Evolutionary conservation across 306 rosid species (phyloP), one percentile per base, ranked within the genome.

Genomic region (Lithocarpus polystachyus): DNA sequence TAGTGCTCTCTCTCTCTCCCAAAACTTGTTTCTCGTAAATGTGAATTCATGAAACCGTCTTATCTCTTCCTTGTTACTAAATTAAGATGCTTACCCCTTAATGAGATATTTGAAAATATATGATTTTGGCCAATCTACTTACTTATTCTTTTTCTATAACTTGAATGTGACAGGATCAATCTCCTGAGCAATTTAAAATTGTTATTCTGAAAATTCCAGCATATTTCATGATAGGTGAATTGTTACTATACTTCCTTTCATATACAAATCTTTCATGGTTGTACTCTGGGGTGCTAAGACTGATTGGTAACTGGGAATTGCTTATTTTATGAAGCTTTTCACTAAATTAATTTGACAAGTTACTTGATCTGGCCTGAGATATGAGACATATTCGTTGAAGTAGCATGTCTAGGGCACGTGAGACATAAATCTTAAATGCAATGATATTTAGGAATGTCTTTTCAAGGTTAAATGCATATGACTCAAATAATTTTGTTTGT

Each of bases 111-210:
- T 31, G 35, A 45, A 7, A 37, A 33, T 35, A 35, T 7, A 68
- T 19, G 52, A n/a, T 19, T 68, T 7, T 67, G 8, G 72, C 48
- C 9, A 68, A 35, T 29, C 20, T 29, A 48, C 53, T 48, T 5
- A 37, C 54, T 29, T 57, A 7, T 28, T 37, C 57, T 80, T 56
- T 72, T 20, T 55, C 77, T 54, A 29, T 20, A 80, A 72, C 24
- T 43, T 82, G 62, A 71, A 78, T 87, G 20, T 84, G 78, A 45
- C 65, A 92, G 97, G 97, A 82, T 73, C 85, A 88, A 77, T 22
- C 83, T 40, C 88, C 94, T 17, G 81, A 87, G 68, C 97, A 92
- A 79, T 92, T 92, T 84, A 89, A 92, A 91, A 89, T 92, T 19
- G 56, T 52, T 82, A 88, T 92, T 79, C 94, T 91, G 26, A 80